Base-by-base conservation (phyloP, 179 eudicot genomes). In the Camellia oleifera region DNA sequence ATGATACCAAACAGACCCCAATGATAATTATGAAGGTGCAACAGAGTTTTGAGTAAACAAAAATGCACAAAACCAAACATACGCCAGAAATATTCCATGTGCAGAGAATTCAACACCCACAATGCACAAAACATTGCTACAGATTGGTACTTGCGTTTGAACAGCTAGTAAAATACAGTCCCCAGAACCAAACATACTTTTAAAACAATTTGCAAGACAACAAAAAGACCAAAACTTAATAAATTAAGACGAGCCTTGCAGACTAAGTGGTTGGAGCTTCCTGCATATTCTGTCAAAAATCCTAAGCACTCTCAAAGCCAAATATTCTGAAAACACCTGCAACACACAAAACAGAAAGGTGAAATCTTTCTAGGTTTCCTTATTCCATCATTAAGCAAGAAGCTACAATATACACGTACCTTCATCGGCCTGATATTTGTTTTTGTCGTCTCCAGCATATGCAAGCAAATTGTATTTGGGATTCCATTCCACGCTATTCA, bases 401-500 rank as follows among this genome's bases (percentile, higher is more conserved):
- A 32, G 62, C 53, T 42, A 14, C 13, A 23, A 26, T 32, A 32
- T 32, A 32, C 40, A 32, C 40, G 53, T 78, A 92, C 98, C 99
- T 89, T 96, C 99, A 88, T 96, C 99, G 66, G 93, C 88, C 87
- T 91, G 98, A 83, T 94, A 94, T 87, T 96, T 95, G 86, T 94
- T 94, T 84, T 96, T 96, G 82, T 96, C 99, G 83, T 96, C 99
- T 75, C 99, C 99, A 72, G 99, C 99, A 81, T 91, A 96, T 58
- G 98, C 99, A 83, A 96, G 97, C 85, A 96, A 84, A 79, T 94
- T 94, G 84, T 83, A 83, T 69, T 91, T 94, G 8, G 99, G 99
- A 83, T 96, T 96, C 99, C 99, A 95, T 79, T 95, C 97, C 52
- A 95, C 99, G 61, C 99, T 95, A 75, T 95, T 95, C 99, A 94